Evolutionary conservation across 331 rosid species (phyloP), one percentile per base, ranked within the genome.

Genomic region (Dryas integrifolia): DNA sequence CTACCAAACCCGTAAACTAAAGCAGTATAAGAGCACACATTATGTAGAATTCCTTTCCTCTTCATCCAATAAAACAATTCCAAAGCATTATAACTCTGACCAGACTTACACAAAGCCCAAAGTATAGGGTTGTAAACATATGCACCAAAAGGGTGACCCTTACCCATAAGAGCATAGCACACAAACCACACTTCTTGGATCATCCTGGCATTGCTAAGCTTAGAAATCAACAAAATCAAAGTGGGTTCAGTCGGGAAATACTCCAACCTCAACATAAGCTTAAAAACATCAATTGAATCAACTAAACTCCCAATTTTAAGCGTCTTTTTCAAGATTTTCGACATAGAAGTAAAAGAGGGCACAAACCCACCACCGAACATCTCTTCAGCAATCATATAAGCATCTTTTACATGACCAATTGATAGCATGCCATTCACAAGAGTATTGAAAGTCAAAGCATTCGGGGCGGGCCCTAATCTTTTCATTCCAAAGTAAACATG

Each of bases 21-120:
- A 70, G 86, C 88, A 66, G 86, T 76, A 74, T 82, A 79, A 43
- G 86, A 79, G 81, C 86, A 85, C 0, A 45, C 81, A 62, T 76
- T 66, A 41, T 39, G 82, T 50, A 60, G 41, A 58, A 73, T 41
- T 18, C 84, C 88, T 52, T 73, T 85, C 76, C 67, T 85, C 79
- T 85, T 82, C 84, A 79, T 77, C 77, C 61, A 73, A 78, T 56
- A 69, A 69, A 81, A 68, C 45, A 85, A 67, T 76, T 56, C 60
- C 67, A 85, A 66, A 70, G 88, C 84, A 12, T 63, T 46, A 62
- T 46, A 44, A 45, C 82, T 76, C 65, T 76, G 70, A 39, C 77
- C 81, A 24, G 81, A 59, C 47, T 76, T 82, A 45, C 88, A 82
- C 59, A 82, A 43, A 52, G 76, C 84, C 86, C 88, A 85, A 1